Evolutionary conservation across 1,284 basidiomycete species (phyloP), one percentile per base, ranked within the genome.

Genomic region (Puccinia novopanici): DNA sequence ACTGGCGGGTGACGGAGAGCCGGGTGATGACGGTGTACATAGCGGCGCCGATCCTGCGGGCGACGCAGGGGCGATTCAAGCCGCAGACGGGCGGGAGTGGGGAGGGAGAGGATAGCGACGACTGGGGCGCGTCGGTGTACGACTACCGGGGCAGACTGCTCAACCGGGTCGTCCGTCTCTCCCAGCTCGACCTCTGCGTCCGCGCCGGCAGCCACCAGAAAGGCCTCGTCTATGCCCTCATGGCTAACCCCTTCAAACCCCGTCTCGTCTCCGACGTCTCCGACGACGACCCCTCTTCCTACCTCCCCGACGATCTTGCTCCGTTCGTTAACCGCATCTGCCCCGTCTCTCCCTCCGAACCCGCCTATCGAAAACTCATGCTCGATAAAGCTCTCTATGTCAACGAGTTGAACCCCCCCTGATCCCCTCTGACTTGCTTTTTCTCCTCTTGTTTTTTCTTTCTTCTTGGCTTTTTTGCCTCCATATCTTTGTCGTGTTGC

Each of bases 31-130:
- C 61, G 17, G 48, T 77, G 10, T 77, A 68, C 27, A 40, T 77
- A 17, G 59, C 27, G 24, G 63, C 67, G 65, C 75, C 75, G 27
- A 77, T 77, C 50, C 50, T 77, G 37, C 34, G 34, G 42, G 40
- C 54, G 30, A 42, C 27, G 2, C 34, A 55, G n/a, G 68, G 30
- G 0, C 68, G 40, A 6, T 55, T 52, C 19, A 24, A 40, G 3
- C 19, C 3, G 6, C 40, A 37, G 37, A 40, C 17, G 22, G 37
- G 12, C 42, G 5, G 22, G 17, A 8, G 3, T 67, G 30, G 4
- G 13, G 55, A 24, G 3, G 9, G 2, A 9, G 55, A 59, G 55
- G 55, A 24, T 2, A 2, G 4, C 30, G 17, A 17, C 30, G 17
- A n/a, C 12, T 19, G 59, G 22, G 22, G n/a, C 65, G 42, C 24